phyloP scores from a whole-genome alignment of 1,139 yeast species.

The Hemisphaericaspora xylofermentans region DNA sequence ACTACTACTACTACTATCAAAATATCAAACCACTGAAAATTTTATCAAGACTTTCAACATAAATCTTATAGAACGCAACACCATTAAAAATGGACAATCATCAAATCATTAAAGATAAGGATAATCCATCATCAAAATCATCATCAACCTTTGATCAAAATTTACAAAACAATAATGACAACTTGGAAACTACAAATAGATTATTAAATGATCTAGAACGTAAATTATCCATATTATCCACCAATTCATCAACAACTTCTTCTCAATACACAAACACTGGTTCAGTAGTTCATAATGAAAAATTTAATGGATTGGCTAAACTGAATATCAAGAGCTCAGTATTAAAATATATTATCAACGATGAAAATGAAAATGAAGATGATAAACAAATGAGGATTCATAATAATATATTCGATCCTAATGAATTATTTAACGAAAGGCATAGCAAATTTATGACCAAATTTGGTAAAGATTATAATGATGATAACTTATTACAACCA shows the following conservation, averaged over 20 bases:
- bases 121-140: neutral
- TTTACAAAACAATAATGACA: constrained; percentile 4
- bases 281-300: constrained; percentile 33
- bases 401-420: constrained; percentile 27
- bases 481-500: constrained; percentile 15
- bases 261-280: constrained; percentile 22
- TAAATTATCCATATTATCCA: constrained; percentile 28
- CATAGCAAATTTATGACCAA: constrained; percentile 33
- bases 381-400: constrained; percentile 19
- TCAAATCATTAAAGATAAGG: neutral
- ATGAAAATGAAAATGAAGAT: constrained; percentile 18
- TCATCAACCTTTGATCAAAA: neutral
- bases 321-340: constrained; percentile 32
- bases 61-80: neutral
- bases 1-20: too few relatives aligned
- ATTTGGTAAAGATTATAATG: constrained; percentile 28
- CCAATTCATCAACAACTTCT: constrained; percentile 18
- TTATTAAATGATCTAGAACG: constrained; percentile 31
- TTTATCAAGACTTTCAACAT: too few relatives aligned
- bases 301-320: constrained; percentile 30
- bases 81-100: neutral
- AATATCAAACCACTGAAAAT: too few relatives aligned
- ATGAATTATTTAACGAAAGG: constrained; percentile 38
- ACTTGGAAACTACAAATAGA: constrained; percentile 26
- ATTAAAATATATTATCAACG: constrained; percentile 27